Evolutionary conservation across 331 rosid species (phyloP), one percentile per base, ranked within the genome.

Genomic region (Stylosanthes scabra): DNA sequence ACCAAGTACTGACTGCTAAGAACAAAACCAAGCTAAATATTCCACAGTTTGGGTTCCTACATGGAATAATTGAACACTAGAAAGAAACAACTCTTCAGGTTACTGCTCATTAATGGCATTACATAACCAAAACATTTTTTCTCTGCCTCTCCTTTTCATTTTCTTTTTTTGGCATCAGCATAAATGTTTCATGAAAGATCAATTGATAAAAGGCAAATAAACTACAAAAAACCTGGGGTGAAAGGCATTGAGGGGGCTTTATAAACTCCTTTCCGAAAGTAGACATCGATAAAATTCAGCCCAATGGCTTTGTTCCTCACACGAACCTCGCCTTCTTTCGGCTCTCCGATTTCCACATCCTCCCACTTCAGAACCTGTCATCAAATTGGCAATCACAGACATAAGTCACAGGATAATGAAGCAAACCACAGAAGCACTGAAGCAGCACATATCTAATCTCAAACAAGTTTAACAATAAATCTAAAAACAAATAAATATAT

Each of bases 341-440:
- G 97, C 39, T 89, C 91, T 64, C 90, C 94, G 9, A 93, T 79
- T 73, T 91, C 92, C 72, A 93, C 96, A 81, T 91, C 96, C 63
- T 93, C 98, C 97, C 92, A 91, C 75, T 88, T 93, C 51, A 89
- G 82, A 51, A 93, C 97, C 98, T 90, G 71, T 40, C 67, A 44
- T 44, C 37, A 11, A 31, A 27, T 64, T 45, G 2, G 4, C 37
- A 50, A 12, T 8, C 20, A 55, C 3, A 52, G 11, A 50, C 15
- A 14, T 9, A 55, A 4, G 37, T 31, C 37, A 55, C 31, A 51
- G 57, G 9, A 47, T 31, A 31, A 31, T 14, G 25, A 51, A 51
- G 57, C 27, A 20, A 55, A 9, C 34, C 11, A 8, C 0, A 29
- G 59, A 55, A 0, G n/a, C 37, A 31, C 37, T 2, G 37, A 31